Evolutionary conservation across 805 yeast genomes (phyloP), one percentile per base, ranked within the genome.

Genomic region (Peterozyma toletana): DNA sequence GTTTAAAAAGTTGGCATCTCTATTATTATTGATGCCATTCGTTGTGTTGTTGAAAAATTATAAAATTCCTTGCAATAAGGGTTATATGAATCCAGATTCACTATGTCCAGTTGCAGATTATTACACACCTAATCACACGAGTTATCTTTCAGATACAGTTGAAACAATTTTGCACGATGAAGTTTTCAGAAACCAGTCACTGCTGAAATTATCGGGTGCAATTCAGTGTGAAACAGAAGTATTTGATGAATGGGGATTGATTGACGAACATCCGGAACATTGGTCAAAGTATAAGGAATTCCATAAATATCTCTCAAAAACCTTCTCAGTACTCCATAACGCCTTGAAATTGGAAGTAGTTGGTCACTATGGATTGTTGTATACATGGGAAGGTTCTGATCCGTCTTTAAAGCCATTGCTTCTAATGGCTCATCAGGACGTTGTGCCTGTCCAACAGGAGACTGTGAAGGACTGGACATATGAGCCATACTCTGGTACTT

Each of bases 351-450:
- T 80, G n/a, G 75, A 72, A 44, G 67, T 63, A 29, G 76, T 83
- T 42, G 81, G 83, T 56, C 67, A 75, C 13, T 74, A 77, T 46
- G 86, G 84, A 0, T 63, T 85, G 43, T 64, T 85, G 1, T 75
- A 66, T 59, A 77, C 83, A 5, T 75, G 85, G 78, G 57, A 72
- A 49, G 91, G 93, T 4, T 57, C 75, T 4, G 53, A 73, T 35
- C 43, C 55, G n/a, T 44, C 52, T 9, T 63, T 79, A 48, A 79
- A 80, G 57, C 93, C 95, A 6, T 50, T 78, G 13, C 55, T 85
- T 57, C 66, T 83, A 44, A 77, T 81, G 57, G 88, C 87, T 0
- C 93, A 85, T 57, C 83, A 78, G 57, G 93, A 85, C 53, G 86
- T 80, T 4, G 91, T 83, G 9, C 91, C 93, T 1, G 83, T 83